These are phyloP conservation scores for Arthroderma sp. DNA, from an alignment of 2,329 filamentous ascomycete species.

Conservation along the genomic window DNA sequence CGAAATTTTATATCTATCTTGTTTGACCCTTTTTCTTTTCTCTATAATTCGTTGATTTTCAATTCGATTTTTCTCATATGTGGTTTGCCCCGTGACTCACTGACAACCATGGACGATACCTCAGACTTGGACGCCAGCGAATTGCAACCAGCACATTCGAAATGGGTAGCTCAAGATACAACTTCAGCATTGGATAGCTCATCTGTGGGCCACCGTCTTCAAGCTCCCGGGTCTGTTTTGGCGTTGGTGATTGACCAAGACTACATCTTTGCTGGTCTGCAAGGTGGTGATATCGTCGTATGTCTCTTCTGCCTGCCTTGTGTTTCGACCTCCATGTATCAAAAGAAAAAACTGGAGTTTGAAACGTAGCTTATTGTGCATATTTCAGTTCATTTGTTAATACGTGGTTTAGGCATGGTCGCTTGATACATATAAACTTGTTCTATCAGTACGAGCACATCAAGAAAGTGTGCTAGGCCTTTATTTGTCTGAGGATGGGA, in stretches of 20 bases:
- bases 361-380: neutral
- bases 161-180: neutral
- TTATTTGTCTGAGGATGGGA: conserved; percentile 60
- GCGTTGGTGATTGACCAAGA: conserved; percentile 67
- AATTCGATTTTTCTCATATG: too few species aligned
- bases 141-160: neutral
- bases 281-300: conserved; percentile 80
- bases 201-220: conserved; percentile 28
- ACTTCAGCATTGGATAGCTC: neutral
- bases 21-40: too few species aligned
- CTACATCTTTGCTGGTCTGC: conserved; percentile 80
- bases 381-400: too few species aligned
- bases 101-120: neutral
- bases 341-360: neutral
- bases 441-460: conserved; percentile 71
- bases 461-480: conserved; percentile 81
- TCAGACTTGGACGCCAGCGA: neutral
- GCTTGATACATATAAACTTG: conserved; percentile 71
- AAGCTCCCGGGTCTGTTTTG: conserved; percentile 39
- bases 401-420: conserved; percentile 52
- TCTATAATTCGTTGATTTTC: too few species aligned
- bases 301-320: conserved; percentile 12
- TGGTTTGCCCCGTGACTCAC: neutral
- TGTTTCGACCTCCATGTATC: neutral
- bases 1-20: too few species aligned